Base-by-base conservation (phyloP, 768 basidiomycete species). In the Kwoniella bestiolae region DNA sequence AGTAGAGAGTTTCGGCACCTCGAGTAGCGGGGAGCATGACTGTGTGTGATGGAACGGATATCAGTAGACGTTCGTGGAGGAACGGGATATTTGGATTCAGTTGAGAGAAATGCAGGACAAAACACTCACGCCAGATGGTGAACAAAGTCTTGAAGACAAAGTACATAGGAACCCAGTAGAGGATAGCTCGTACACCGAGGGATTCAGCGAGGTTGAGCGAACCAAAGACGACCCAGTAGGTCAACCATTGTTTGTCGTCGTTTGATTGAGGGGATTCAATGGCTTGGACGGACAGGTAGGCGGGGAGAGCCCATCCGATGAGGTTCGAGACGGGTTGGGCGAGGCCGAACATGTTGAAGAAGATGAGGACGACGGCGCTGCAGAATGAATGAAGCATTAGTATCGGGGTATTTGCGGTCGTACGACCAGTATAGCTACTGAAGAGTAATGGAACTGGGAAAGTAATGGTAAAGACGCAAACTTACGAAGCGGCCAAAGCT, bases 221-320 rank as follows among this genome's bases (percentile, higher is more conserved):
- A 60, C 92, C 93, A 73, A 96, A 94, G 59, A 95, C 86, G 78
- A 91, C 76, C 95, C 95, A 98, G 85, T 98, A 98, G 2, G 94
- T 95, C 77, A 97, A 86, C 94, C 94, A 97, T 83, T 96, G 94
- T 75, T 90, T 85, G 82, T 95, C 91, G 72, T 95, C 92, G 71
- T 89, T 68, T 31, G 65, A 88, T 84, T 2, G 85, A n/a, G 92
- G 91, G 4, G 86, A 82, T 82, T 98, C 95, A 78, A 99, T 87
- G 29, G 96, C 94, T 83, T 90, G 90, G 85, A 97, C 87, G 56
- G 94, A 96, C 81, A 96, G 87, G 82, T 92, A 98, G 5, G 94
- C 93, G 29, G 96, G 96, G 75, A 98, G 85, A 32, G 84, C 91
- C 90, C 91, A 98, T 56, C 94, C 96, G 76, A 99, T 87, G 75